These are phyloP conservation scores for Pluteus cervinus DNA, from an alignment of 768 basidiomycete genomes.

Conservation along the genomic window DNA sequence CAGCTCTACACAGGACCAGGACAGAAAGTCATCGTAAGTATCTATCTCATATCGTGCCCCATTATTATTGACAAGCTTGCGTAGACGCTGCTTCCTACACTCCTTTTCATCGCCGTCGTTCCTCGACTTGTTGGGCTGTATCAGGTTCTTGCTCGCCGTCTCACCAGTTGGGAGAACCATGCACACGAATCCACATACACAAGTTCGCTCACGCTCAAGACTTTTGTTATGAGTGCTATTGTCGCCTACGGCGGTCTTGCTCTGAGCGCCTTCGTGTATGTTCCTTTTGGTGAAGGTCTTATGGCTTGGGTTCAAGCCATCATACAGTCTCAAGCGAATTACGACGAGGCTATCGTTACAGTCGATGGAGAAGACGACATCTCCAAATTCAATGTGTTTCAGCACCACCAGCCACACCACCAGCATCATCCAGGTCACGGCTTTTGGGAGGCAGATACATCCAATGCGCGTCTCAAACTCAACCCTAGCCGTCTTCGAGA, in stretches of 20 bases:
- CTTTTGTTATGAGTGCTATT: slow-evolving; percentile 82
- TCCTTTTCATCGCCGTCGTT: slow-evolving; percentile 75
- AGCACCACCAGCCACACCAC: background rate
- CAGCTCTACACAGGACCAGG: slow-evolving; percentile 87
- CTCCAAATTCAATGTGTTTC: too few species aligned
- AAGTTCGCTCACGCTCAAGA: slow-evolving; percentile 81
- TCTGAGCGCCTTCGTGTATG: slow-evolving; percentile 93
- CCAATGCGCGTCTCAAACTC: slow-evolving; percentile 49
- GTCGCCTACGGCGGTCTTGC: slow-evolving; percentile 90
- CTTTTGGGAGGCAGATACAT: slow-evolving; percentile 49
- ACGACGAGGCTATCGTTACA: too few species aligned
- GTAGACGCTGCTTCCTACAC: slow-evolving; percentile 76
- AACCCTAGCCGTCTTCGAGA: slow-evolving; percentile 70
- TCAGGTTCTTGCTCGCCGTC: slow-evolving; percentile 53
- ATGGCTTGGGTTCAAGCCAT: slow-evolving; percentile 53
- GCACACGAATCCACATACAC: slow-evolving; percentile 70
- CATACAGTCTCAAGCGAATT: slow-evolving; percentile 22
- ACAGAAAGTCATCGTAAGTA: slow-evolving; percentile 66
- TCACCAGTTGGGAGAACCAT: slow-evolving; percentile 93
- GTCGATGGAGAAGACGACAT: slow-evolving; percentile 7
- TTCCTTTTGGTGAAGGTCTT: slow-evolving; percentile 84
- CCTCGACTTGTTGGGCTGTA: slow-evolving; percentile 76
- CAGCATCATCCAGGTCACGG: slow-evolving; percentile 6
- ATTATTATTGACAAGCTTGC: slow-evolving; percentile 1
- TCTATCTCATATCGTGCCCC: background rate